Evolutionary conservation across 768 basidiomycete genomes (phyloP), one percentile per base, ranked within the genome.

Genomic region (Cantharellus anzutake): DNA sequence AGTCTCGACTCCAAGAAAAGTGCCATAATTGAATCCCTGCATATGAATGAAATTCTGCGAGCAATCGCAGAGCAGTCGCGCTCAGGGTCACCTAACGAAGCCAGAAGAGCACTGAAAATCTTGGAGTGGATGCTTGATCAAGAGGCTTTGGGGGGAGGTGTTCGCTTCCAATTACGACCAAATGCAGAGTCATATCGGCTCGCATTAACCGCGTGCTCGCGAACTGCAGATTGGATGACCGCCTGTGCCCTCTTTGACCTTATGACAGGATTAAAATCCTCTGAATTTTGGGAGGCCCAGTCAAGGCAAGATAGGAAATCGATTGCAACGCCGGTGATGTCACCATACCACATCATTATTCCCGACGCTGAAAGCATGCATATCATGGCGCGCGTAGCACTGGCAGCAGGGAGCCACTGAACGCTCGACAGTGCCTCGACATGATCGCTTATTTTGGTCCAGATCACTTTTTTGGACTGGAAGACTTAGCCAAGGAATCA

Each of bases 61-160:
- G 79, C 83, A 3, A 74, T 76, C 63, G 67, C 69, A 7, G 64
- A 65, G 14, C 70, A 74, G 53, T 70, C 77, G 5, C 71, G 5
- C 75, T 42, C 58, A 37, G 58, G 38, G 37, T 35, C 51, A 55
- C 56, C 59, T 34, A 60, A 48, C 20, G 35, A 48, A 20, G 34
- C 79, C 0, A 68, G 74, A 5, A 73, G 76, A 60, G 79, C 81
- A 3, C 69, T 86, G 48, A 75, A 78, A 60, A 74, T 70, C 2
- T 71, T 89, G 35, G 77, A 84, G 66, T 86, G 83, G 82, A 82
- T 83, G 78, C 68, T 84, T 58, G 73, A 74, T 57, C 76, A 78
- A 64, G 73, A 75, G 35, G 66, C 72, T 20, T 72, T 72, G 29
- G 62, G 70, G n/a, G 72, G 73, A 61, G 74, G 76, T 37, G 42